Evolutionary conservation across 2,329 filamentous ascomycete species (phyloP), one percentile per base, ranked within the genome.

Genomic region (Claviceps capensis): DNA sequence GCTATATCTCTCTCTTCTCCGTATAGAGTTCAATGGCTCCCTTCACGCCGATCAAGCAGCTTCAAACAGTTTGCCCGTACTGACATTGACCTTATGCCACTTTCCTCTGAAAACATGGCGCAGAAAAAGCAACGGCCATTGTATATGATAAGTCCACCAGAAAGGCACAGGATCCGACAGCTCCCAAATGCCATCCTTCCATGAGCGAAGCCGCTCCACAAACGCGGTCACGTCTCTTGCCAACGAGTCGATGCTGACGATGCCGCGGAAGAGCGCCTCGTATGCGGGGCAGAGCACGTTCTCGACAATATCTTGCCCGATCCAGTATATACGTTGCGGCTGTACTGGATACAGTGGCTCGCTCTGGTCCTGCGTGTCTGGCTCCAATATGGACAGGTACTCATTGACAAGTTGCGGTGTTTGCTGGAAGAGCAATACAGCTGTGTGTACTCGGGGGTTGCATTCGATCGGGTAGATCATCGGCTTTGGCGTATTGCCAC

Each of bases 1-100:
- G 23, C 23, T 26, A 26, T 23, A 23, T 5, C 23, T 26, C 23
- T 6, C 23, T 26, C 23, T 26, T 26, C 23, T 26, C 5, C 23
- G 5, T 30, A 30, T 8, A 30, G 26, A 30, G 26, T 9, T 30
- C 26, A 30, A 30, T 9, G 8, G 26, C 26, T 30, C 26, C 26
- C 26, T 9, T 30, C 26, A 9, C 26, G 26, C 26, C 9, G 3
- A 30, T 9, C 3, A 51, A n/a, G 49, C 11, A 13, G 58, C 58
- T 42, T 59, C 48, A 47, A 68, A 69, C 1, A 61, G 58, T 54
- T 68, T 68, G 11, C 65, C 65, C 0, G 83, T 86, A 59, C 81
- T 84, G 3, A 86, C 79, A 63, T 87, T 86, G 40, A 84, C 63
- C 54, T 81, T 70, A 55, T 76, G 82, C 83, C 83, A 87, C 52